These are phyloP conservation scores for Epichloe scottii DNA, from an alignment of 2,329 filamentous ascomycete species.

Conservation along the genomic window DNA sequence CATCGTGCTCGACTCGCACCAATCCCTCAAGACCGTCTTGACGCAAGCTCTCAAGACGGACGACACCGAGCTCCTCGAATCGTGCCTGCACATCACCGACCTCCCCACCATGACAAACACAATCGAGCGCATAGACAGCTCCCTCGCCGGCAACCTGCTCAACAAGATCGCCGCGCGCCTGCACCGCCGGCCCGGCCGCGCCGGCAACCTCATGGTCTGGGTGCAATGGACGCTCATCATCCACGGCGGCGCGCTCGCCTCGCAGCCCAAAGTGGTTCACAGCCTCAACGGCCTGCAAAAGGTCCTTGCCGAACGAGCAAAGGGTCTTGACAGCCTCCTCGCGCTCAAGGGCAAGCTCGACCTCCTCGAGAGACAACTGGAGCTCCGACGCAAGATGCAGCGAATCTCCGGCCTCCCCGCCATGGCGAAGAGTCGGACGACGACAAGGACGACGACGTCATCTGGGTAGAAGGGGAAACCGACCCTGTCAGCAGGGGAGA, in stretches of 20 bases:
- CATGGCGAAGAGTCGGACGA: slow-evolving; percentile 35
- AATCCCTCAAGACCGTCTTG: slow-evolving; percentile 84
- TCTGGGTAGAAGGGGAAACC: slow-evolving; percentile 79
- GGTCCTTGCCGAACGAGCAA: slow-evolving; percentile 76
- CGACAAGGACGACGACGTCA: slow-evolving; percentile 55
- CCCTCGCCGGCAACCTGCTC: slow-evolving; percentile 66
- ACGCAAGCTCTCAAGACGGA: slow-evolving; percentile 88
- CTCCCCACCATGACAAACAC: slow-evolving; percentile 69
- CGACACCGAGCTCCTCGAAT: slow-evolving; percentile 79
- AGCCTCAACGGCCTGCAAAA: slow-evolving; percentile 69
- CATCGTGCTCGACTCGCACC: slow-evolving; percentile 53
- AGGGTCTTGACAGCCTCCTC: slow-evolving; percentile 68
- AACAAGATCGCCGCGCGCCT: slow-evolving; percentile 77
- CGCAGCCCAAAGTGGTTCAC: slow-evolving; percentile 70
- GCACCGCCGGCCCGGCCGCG: slow-evolving; percentile 75
- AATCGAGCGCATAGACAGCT: slow-evolving; percentile 79
- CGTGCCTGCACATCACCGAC: slow-evolving; percentile 75
- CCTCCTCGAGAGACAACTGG: slow-evolving; percentile 83
- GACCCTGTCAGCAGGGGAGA: slow-evolving; percentile 32
- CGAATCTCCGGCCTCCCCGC: slow-evolving; percentile 23
- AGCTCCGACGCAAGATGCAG: slow-evolving; percentile 60
- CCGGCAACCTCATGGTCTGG: slow-evolving; percentile 85
- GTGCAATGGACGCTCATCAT: slow-evolving; percentile 89
- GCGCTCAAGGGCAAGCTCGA: slow-evolving; percentile 91
- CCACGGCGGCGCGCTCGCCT: slow-evolving; percentile 82